Evolutionary conservation across 345 rosid genomes (phyloP).

Genomic region (Salix brachista): DNA sequence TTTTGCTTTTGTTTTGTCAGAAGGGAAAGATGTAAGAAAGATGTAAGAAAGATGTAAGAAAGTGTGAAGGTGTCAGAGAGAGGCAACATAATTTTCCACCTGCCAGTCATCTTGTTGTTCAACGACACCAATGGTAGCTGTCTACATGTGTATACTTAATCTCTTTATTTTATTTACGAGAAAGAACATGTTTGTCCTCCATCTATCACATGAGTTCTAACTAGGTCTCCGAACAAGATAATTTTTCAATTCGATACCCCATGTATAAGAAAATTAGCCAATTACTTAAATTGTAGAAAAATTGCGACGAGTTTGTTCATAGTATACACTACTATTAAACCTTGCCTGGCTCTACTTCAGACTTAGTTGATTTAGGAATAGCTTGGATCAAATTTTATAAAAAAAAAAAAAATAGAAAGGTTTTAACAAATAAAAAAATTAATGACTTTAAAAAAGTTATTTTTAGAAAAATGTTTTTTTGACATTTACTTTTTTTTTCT

Average conservation of each 20-base stretch:
- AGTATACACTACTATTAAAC: not conserved
- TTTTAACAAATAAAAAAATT: no score
- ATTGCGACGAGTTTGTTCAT: not conserved
- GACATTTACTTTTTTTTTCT: no score
- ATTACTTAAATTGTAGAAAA: not conserved
- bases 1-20: not conserved
- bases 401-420: not conserved
- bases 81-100: not conserved
- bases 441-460: no score
- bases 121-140: not conserved
- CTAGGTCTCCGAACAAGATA: not conserved
- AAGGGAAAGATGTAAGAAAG: not conserved
- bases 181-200: not conserved
- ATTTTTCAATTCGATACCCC: not conserved
- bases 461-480: no score
- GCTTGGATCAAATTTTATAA: not conserved
- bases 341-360: not conserved
- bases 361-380: not conserved
- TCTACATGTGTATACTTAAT: not conserved
- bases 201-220: not conserved
- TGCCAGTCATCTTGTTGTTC: constrained; percentile 14
- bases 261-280: not conserved
- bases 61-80: not conserved
- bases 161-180: not conserved
- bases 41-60: not conserved